phyloP scores from a whole-genome alignment of 1,284 basidiomycete species.

The Fomitopsis pinicola region DNA sequence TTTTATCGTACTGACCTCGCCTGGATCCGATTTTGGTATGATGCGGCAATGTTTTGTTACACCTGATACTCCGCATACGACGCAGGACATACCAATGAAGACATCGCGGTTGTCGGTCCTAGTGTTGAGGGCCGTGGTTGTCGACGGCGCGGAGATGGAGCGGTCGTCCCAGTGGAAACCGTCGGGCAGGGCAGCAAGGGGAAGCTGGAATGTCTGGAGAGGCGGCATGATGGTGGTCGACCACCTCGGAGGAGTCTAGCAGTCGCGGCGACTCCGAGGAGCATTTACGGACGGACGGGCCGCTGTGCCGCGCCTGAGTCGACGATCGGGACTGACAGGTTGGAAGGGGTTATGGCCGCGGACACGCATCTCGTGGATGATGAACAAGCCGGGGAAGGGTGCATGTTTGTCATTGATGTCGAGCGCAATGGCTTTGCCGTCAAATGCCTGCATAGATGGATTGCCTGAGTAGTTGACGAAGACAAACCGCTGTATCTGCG shows the following conservation, averaged over 20 bases:
- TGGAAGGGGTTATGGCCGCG: slow-evolving; percentile 24
- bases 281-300: too few relatives aligned
- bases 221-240: neutral
- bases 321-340: neutral
- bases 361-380: slow-evolving; percentile 29
- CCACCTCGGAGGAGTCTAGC: too few relatives aligned
- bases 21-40: neutral
- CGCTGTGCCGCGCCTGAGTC: too few relatives aligned
- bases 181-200: neutral
- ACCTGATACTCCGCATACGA: neutral
- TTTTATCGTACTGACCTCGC: neutral
- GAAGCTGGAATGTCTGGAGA: neutral
- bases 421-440: slow-evolving; percentile 25
- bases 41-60: neutral
- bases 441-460: slow-evolving; percentile 5
- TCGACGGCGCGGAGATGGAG: neutral
- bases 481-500: neutral
- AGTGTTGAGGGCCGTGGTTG: neutral
- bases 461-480: neutral
- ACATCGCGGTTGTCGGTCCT: neutral
- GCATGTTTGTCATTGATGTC: slow-evolving; percentile 18
- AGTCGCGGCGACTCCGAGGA: too few relatives aligned
- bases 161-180: neutral
- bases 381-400: slow-evolving; percentile 26
- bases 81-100: neutral